Percentiles rank a stretch among this genome's conserved stretches.
Evolutionary conservation across 306 rosid species (phyloP).

Genomic region (Lotus japonicus): DNA sequence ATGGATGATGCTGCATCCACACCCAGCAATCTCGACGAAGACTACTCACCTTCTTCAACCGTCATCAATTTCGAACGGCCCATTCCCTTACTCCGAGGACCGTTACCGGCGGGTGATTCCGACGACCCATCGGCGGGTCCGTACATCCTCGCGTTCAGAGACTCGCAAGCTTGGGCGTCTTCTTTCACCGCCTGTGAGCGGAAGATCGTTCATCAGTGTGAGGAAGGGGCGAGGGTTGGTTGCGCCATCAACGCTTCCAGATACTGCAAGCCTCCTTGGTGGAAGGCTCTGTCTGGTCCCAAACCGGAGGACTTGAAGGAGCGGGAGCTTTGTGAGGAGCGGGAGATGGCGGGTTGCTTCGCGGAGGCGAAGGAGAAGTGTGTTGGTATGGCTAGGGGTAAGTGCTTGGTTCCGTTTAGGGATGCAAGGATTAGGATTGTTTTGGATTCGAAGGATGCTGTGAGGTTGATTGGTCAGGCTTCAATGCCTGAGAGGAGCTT

Average conservation of each 20-base stretch:
- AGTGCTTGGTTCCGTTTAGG: conserved; percentile 53
- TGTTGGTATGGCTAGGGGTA: conserved; percentile 46
- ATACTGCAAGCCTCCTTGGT: conserved; percentile 69
- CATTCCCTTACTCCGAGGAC: conserved; percentile 60
- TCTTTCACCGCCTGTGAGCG: conserved; percentile 50
- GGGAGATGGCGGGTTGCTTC: conserved; percentile 28
- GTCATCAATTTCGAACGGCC: conserved; percentile 46
- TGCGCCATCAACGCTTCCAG: conserved; percentile 38
- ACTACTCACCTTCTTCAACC: conserved; percentile 49
- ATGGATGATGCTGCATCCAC: conserved; percentile 27
- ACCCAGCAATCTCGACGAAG: conserved; percentile 35
- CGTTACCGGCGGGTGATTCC: conserved; percentile 34
- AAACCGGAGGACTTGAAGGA: conserved; percentile 42
- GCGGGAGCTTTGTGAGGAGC: conserved; percentile 59
- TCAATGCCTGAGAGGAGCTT: conserved; percentile 23
- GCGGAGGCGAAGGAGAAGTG: conserved; percentile 35
- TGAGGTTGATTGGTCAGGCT: conserved; percentile 38
- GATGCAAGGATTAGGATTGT: conserved; percentile 52
- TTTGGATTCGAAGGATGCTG: conserved; percentile 30
- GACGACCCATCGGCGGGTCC: conserved; percentile 43
- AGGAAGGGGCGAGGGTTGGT: conserved; percentile 60
- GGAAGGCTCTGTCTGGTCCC: conserved; percentile 45
- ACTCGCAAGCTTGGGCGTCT: conserved; percentile 59
- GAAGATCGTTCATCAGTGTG: conserved; percentile 58
- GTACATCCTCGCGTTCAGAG: conserved; percentile 56